Evolutionary conservation across 2,329 filamentous ascomycete genomes (phyloP), one percentile per base, ranked within the genome.

Genomic region (Colletotrichum chrysophilum): DNA sequence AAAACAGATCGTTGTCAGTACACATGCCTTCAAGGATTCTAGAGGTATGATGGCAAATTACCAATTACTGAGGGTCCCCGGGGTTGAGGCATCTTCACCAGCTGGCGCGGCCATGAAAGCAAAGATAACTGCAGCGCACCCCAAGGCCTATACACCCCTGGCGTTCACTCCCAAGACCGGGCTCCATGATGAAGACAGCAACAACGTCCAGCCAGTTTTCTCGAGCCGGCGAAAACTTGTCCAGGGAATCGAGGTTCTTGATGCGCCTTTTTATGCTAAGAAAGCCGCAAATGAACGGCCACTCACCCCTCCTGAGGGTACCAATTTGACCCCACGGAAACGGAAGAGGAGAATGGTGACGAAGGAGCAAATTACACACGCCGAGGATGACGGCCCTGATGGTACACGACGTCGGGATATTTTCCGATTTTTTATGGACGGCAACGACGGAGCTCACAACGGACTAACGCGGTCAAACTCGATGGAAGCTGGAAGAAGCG

Each of bases 261-360:
- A 86, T 67, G 89, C 89, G 3, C 89, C 89, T 4, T 87, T 89
- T 32, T 91, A 91, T 79, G 81, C 77, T 24, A 81, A 72, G 73
- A 82, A 77, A 77, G 74, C 78, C 16, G 77, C 55, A 38, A 76
- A 68, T 60, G 74, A 66, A 24, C 65, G 74, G 18, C 71, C 74
- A 9, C 36, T 28, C 10, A 69, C 55, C 6, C 58, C 72, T 13
- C 64, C 38, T 28, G 75, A 77, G 56, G 68, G 60, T 3, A 43
- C 18, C 9, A 52, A 32, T 13, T 58, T 68, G 34, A 68, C 67
- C 10, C 67, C 75, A 10, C 74, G 68, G 13, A 77, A 72, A 26
- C 67, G 75, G 38, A 75, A 66, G 28, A 75, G 48, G 38, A 67
- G 73, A 38, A 58, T 75, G 70, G 70, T 73, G 13, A 75, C 73